Conservation (phyloP, 1,284 basidiomycete genomes). For the Puccinia triticina region DNA sequence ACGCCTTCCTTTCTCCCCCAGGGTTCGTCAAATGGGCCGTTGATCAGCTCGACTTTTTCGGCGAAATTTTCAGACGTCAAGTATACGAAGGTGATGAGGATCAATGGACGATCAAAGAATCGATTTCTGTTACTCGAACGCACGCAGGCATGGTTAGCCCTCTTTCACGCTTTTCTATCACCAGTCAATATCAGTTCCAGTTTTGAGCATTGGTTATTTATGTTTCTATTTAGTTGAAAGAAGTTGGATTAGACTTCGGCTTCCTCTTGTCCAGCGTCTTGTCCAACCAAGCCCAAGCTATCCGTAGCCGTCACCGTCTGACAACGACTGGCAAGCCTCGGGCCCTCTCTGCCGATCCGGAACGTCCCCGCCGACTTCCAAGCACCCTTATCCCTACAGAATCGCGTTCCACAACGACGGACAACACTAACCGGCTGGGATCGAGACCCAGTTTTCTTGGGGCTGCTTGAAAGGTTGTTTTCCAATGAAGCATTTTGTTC, state of each 20-base stretch:
- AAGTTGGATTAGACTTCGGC: conserved; percentile 48
- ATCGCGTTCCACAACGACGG: neutral
- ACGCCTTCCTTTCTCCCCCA: neutral
- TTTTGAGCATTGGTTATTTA: neutral
- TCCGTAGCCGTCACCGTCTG: conserved; percentile 1
- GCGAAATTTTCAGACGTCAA: conserved; percentile 83
- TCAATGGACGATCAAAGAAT: conserved; percentile 28
- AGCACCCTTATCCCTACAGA: neutral
- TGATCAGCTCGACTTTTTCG: conserved; percentile 79
- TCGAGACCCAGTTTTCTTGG: neutral
- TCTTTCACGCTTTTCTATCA: neutral
- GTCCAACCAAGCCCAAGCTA: conserved; percentile 2
- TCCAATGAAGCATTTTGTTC: neutral
- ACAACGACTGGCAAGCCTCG: conserved; percentile 13
- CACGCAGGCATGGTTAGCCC: conserved; percentile 40
- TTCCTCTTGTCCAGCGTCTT: conserved; percentile 33
- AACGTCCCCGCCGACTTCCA: neutral
- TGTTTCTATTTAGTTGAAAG: conserved; percentile 32
- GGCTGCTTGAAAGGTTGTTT: neutral
- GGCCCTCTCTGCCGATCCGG: conserved; percentile 12
- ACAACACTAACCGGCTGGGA: neutral
- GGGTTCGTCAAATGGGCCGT: conserved; percentile 90
- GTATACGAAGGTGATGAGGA: conserved; percentile 68
- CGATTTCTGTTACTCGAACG: conserved; percentile 20
- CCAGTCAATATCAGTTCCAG: neutral